Percentiles rank a stretch among this genome's conserved stretches.
Evolutionary conservation across 108 stramenopile genomes (phyloP).

Genomic region (Skeletonema tropicum): DNA sequence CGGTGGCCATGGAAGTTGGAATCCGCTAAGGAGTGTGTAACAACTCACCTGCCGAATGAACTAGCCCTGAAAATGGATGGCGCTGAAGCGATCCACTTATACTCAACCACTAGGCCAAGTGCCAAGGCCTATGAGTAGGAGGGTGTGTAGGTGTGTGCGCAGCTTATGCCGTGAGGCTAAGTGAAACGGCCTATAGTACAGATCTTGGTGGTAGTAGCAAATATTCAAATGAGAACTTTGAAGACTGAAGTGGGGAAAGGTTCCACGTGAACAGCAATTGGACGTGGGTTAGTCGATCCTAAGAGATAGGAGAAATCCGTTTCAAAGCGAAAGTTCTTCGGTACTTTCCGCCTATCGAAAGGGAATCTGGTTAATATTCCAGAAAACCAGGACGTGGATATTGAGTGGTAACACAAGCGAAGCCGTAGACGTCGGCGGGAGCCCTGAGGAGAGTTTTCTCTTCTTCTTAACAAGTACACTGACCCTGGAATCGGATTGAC

Average conservation of each 20-base stretch:
- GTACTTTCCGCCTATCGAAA: conserved; percentile 84
- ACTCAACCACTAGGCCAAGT: conserved; percentile 78
- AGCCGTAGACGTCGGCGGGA: conserved; percentile 88
- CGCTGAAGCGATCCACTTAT: conserved; percentile 94
- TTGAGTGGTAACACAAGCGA: conserved; percentile 91
- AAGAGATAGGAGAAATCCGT: conserved; percentile 93
- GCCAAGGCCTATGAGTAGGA: conserved; percentile 87
- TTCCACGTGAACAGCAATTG: conserved; percentile 92
- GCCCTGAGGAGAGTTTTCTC: conserved; percentile 93
- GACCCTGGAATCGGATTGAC: conserved; percentile 92
- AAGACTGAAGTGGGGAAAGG: conserved; percentile 91
- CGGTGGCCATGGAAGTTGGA: no score
- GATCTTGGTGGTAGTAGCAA: no score
- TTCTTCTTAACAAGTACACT: conserved; percentile 89
- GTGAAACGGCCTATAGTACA: conserved; percentile 94
- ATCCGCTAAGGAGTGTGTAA: no score
- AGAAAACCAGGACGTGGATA: conserved; percentile 93
- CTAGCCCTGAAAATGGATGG: no score
- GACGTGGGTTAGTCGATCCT: conserved; percentile 92
- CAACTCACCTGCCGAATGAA: no score
- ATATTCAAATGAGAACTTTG: no score
- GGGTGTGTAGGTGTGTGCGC: conserved; percentile 91
- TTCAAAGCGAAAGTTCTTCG: conserved; percentile 74
- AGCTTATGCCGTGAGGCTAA: conserved; percentile 89
- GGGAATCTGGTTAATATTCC: conserved; percentile 96